Evolutionary conservation across 768 basidiomycete species (phyloP).

Genomic region (Xerocomus spinulosus): DNA sequence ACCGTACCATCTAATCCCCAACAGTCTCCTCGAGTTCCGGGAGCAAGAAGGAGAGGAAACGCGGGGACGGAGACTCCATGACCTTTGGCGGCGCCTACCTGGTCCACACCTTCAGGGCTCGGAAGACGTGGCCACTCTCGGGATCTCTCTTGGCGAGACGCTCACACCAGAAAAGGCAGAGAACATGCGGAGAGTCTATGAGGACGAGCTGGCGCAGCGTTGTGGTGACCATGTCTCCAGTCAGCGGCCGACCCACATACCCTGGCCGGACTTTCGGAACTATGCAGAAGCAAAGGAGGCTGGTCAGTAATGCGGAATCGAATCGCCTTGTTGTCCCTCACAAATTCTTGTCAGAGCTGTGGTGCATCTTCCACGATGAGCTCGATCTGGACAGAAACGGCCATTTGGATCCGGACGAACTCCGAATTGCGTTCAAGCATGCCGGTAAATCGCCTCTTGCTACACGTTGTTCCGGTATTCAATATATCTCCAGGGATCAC

Average conservation of each 20-base stretch:
- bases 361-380: constrained; percentile 88
- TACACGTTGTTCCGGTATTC: constrained; percentile 17
- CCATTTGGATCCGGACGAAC: constrained; percentile 62
- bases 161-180: constrained; percentile 55
- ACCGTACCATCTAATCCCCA: constrained; percentile 37
- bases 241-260: constrained; percentile 44
- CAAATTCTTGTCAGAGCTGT: constrained; percentile 56
- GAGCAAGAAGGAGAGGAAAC: constrained; percentile 57
- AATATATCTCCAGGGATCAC: constrained; percentile 53
- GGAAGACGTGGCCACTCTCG: constrained; percentile 18
- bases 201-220: constrained; percentile 64
- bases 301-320: constrained; percentile 44
- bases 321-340: constrained; percentile 15
- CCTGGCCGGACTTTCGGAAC: constrained; percentile 67
- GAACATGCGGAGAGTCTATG: constrained; percentile 64
- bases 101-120: constrained; percentile 25
- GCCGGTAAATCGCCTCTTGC: constrained; percentile 50
- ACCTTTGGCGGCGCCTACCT: constrained; percentile 60
- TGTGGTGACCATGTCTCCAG: constrained; percentile 44
- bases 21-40: constrained; percentile 59
- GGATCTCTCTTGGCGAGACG: constrained; percentile 13
- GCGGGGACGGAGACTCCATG: constrained; percentile 55
- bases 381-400: constrained; percentile 90
- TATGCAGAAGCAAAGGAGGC: constrained; percentile 80
- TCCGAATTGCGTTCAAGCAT: constrained; percentile 57